Conservation (phyloP, 768 basidiomycete species). For the Ephemerocybe angulata region DNA sequence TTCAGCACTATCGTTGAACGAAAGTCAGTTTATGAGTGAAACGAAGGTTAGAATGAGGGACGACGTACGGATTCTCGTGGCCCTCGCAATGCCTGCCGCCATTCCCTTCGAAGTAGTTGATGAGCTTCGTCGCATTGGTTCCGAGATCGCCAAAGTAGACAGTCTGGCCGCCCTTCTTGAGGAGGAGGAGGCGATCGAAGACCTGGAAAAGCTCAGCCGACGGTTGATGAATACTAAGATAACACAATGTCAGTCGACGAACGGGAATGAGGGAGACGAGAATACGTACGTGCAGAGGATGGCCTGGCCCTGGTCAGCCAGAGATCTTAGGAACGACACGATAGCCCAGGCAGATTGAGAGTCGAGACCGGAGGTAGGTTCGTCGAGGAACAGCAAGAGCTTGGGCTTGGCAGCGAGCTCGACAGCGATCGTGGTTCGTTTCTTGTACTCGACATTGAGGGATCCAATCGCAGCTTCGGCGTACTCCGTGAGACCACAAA, state of each 20-base stretch:
- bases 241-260: neutral
- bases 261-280: neutral
- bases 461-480: slow-evolving; percentile 64
- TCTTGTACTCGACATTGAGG: slow-evolving; percentile 68
- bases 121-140: slow-evolving; percentile 55
- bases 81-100: slow-evolving; percentile 59
- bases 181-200: slow-evolving; percentile 74
- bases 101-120: slow-evolving; percentile 71
- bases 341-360: slow-evolving; percentile 88
- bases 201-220: slow-evolving; percentile 75
- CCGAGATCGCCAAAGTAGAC: slow-evolving; percentile 77
- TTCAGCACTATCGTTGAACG: slow-evolving; percentile 40
- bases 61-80: slow-evolving; percentile 68
- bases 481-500: slow-evolving; percentile 61
- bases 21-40: neutral
- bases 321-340: slow-evolving; percentile 65
- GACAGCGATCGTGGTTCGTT: slow-evolving; percentile 84
- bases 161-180: slow-evolving; percentile 73
- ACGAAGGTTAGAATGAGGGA: neutral
- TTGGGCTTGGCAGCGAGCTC: slow-evolving; percentile 87
- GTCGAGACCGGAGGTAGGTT: slow-evolving; percentile 86
- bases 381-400: slow-evolving; percentile 81
- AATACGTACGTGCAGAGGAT: slow-evolving; percentile 80
- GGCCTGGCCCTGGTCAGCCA: slow-evolving; percentile 80
- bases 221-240: slow-evolving; percentile 53